Evolutionary conservation across 129 eudicot genomes (phyloP).

Genomic region (Rutidosis leptorrhynchoides): DNA sequence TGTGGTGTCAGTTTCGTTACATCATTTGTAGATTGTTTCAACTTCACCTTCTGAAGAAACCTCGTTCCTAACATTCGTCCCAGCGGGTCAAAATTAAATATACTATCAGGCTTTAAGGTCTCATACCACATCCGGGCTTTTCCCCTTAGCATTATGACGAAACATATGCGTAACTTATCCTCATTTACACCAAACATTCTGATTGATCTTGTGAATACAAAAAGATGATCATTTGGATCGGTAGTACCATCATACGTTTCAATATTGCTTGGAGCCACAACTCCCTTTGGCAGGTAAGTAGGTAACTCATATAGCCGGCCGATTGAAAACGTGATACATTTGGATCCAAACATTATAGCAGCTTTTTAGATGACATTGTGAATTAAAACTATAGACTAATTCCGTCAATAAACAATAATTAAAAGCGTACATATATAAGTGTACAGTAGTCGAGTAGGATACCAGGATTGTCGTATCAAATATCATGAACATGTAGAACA

Average conservation of each 20-base stretch:
- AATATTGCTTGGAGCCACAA: background rate
- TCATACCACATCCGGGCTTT: background rate
- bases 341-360: too few species aligned
- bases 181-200: background rate
- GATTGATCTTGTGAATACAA: background rate
- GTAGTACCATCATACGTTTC: slow-evolving; percentile 3
- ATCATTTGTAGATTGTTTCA: background rate
- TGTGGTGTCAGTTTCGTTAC: background rate
- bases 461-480: too few species aligned
- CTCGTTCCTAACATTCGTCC: background rate
- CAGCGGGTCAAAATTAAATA: background rate
- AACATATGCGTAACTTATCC: background rate
- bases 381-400: too few species aligned
- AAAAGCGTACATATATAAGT: too few species aligned
- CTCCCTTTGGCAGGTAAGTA: too few species aligned
- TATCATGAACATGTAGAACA: too few species aligned
- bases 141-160: slow-evolving; percentile 2
- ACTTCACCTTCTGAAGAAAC: background rate
- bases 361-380: too few species aligned
- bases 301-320: too few species aligned
- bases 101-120: background rate
- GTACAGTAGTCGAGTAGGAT: too few species aligned
- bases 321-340: too few species aligned
- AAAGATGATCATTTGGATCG: background rate
- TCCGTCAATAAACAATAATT: too few species aligned